Conservation (phyloP, 2,329 filamentous ascomycete genomes). For the Didymella segeticola region DNA sequence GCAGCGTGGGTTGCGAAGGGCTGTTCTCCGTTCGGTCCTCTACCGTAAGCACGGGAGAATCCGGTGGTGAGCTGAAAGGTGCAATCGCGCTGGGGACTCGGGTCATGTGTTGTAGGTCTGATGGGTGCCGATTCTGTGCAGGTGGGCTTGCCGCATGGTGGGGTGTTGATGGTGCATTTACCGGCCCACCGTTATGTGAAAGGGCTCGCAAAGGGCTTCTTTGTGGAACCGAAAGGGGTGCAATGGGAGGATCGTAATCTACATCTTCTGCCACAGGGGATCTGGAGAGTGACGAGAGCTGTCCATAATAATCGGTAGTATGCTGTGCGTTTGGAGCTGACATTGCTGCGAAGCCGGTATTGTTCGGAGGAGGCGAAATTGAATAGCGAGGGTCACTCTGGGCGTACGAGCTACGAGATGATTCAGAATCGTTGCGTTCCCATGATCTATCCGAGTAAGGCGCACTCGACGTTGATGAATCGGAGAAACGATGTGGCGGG, state of each 20-base stretch:
- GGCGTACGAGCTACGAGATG: slow-evolving; percentile 31
- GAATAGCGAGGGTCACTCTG: slow-evolving; percentile 8
- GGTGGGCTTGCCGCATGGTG: neutral
- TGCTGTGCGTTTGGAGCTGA: slow-evolving; percentile 4
- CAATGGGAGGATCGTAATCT: slow-evolving; percentile 15
- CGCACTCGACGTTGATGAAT: slow-evolving; percentile 34
- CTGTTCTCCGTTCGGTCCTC: neutral
- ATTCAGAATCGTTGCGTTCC: slow-evolving; percentile 34
- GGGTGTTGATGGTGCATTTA: neutral
- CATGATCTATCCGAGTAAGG: slow-evolving; percentile 37
- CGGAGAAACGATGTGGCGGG: slow-evolving; percentile 30
- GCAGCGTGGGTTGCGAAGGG: neutral
- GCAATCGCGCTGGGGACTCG: slow-evolving; percentile 5
- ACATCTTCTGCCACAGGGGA: slow-evolving; percentile 12
- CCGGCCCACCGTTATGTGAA: neutral
- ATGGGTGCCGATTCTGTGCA: neutral
- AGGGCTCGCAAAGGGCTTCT: slow-evolving; percentile 7
- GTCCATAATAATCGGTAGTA: slow-evolving; percentile 3
- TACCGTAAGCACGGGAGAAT: slow-evolving; percentile 1
- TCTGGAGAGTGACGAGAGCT: neutral
- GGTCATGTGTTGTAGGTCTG: neutral
- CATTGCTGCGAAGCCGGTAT: slow-evolving; percentile 1
- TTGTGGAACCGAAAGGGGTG: slow-evolving; percentile 24
- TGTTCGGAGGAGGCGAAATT: neutral
- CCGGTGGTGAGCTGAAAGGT: slow-evolving; percentile 6